Base-by-base conservation (phyloP, 1,284 basidiomycete genomes). In the Veloboletus limbatus region DNA sequence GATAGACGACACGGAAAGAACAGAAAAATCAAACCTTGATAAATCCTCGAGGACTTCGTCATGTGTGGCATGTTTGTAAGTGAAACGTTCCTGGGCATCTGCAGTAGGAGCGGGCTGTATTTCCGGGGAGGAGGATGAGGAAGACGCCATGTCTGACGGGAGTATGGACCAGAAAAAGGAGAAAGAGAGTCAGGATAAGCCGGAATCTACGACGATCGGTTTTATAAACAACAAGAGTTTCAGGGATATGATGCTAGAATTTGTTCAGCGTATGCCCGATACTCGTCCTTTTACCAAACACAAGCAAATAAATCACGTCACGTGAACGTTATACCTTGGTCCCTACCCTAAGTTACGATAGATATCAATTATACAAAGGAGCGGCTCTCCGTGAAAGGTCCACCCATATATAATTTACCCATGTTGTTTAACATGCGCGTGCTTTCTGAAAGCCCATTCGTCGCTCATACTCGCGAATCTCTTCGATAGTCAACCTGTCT, bases 21-120 rank as follows among this genome's bases (percentile, higher is more conserved):
- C 16, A 48, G 32, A 32, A 40, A 33, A 42, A 51, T 17, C 14
- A 48, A 50, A 88, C 85, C 89, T 93, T 54, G 89, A 90, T 24
- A 96, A 79, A 71, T 96, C 92, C 65, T 96, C 92, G 42, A 95
- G 78, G 41, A 93, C 87, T 64, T 89, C 85, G 39, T 85, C 85
- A 52, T 85, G 78, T 38, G 78, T 78, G 53, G 82, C 77, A 65
- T 79, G 72, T 62, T 79, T 80, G 67, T 81, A 81, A 41, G 78
- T 75, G 63, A 81, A 80, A 52, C 69, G 68, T 67, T 73, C 69
- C 53, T 71, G 65, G 37, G 69, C 59, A 57, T 77, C 71, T 58
- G 73, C 59, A 47, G 72, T 67, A 53, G 65, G 68, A 38, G 76
- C 74, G 53, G 75, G 66, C 40, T 77, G 69, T 52, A 85, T 77